phyloP scores from a whole-genome alignment of 2,329 filamentous ascomycete genomes.

The Xylaria sp. region DNA sequence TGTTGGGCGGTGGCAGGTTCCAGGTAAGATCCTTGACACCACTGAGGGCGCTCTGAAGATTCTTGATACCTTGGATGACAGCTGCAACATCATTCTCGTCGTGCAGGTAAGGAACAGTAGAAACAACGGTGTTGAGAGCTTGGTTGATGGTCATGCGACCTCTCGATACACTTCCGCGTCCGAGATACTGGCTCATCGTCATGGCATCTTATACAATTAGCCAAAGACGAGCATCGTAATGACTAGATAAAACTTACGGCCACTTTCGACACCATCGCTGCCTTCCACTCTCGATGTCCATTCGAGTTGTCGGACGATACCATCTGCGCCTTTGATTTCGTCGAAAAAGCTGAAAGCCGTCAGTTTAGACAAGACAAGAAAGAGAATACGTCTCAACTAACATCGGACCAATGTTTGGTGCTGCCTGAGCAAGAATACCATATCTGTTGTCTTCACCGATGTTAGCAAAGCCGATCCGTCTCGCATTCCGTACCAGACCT shows the following conservation, averaged over 20 bases:
- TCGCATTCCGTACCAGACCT: constrained; percentile 15
- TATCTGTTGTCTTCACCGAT: constrained; percentile 37
- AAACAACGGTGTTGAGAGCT: constrained; percentile 53
- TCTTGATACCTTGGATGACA: constrained; percentile 60
- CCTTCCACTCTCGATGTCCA: constrained; percentile 62
- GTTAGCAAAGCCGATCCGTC: background rate
- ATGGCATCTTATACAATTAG: constrained; percentile 38
- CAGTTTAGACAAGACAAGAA: background rate
- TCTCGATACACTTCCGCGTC: constrained; percentile 56
- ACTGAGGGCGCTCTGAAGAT: constrained; percentile 49
- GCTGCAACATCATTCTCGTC: constrained; percentile 54
- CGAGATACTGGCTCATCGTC: constrained; percentile 57
- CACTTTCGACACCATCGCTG: constrained; percentile 37
- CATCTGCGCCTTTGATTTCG: constrained; percentile 52
- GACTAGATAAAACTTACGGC: constrained; percentile 28
- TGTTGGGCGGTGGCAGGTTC: constrained; percentile 47
- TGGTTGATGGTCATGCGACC: constrained; percentile 57
- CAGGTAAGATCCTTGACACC: constrained; percentile 52
- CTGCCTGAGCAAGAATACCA: constrained; percentile 59
- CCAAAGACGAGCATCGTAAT: background rate
- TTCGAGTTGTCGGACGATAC: constrained; percentile 57
- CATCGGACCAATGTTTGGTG: constrained; percentile 60
- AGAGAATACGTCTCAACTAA: constrained; percentile 24
- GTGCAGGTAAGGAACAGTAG: constrained; percentile 55
- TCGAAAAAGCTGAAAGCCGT: constrained; percentile 44